These are phyloP conservation scores for Alternaria burnsii DNA, from an alignment of 2,329 filamentous ascomycete species.

Conservation along the genomic window DNA sequence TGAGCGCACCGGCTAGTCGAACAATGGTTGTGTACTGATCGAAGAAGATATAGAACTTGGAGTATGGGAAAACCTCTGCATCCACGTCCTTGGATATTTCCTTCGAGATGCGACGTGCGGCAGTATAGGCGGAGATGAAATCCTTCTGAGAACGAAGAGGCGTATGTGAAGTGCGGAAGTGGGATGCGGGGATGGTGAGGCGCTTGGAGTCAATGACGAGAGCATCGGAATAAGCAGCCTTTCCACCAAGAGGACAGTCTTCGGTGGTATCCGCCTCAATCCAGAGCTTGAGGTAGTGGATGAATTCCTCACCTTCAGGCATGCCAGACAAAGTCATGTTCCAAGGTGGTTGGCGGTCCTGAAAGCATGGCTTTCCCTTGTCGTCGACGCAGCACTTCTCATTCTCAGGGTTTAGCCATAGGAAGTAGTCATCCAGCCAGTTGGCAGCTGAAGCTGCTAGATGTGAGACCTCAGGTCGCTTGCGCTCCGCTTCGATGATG, in stretches of 20 bases:
- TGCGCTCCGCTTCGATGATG: slow-evolving; percentile 91
- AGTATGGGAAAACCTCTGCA: slow-evolving; percentile 92
- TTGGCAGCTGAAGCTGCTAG: slow-evolving; percentile 88
- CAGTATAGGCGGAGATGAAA: slow-evolving; percentile 89
- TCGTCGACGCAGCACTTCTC: slow-evolving; percentile 76
- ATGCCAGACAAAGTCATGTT: slow-evolving; percentile 89
- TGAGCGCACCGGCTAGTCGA: slow-evolving; percentile 76
- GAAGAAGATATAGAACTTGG: slow-evolving; percentile 98
- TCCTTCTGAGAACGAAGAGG: slow-evolving; percentile 87
- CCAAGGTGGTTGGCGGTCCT: slow-evolving; percentile 79
- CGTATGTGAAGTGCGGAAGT: slow-evolving; percentile 91
- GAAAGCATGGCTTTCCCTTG: slow-evolving; percentile 76
- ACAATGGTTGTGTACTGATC: slow-evolving; percentile 94
- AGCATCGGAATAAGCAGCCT: slow-evolving; percentile 85
- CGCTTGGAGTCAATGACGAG: slow-evolving; percentile 77
- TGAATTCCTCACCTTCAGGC: slow-evolving; percentile 92
- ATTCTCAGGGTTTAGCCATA: slow-evolving; percentile 84
- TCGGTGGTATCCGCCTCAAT: slow-evolving; percentile 80
- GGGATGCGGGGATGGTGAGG: slow-evolving; percentile 77
- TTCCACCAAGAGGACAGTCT: slow-evolving; percentile 86
- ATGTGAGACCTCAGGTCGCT: slow-evolving; percentile 85
- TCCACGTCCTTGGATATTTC: slow-evolving; percentile 76
- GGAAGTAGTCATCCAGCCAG: slow-evolving; percentile 96
- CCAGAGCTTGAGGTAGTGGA: slow-evolving; percentile 86
- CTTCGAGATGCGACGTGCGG: slow-evolving; percentile 85